Evolutionary conservation across 1,139 yeast genomes (phyloP), one percentile per base, ranked within the genome.

Genomic region (Debaryomycetaceae sp.): DNA sequence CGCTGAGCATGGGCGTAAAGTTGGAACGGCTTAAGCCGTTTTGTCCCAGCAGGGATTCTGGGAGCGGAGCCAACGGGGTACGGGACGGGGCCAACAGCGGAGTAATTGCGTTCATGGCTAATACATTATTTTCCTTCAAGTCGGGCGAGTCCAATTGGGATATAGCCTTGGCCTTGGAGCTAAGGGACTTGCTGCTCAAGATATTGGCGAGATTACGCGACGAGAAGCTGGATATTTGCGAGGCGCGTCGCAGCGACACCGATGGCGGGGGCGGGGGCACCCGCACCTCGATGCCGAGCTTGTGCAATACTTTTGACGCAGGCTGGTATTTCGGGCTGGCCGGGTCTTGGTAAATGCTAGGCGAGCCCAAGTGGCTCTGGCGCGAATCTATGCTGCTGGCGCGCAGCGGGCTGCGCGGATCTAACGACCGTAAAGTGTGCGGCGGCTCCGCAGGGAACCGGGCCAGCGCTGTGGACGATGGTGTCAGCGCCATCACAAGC

Each of bases 211-310:
- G n/a, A n/a, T n/a, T n/a, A n/a, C n/a, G n/a, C n/a, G n/a, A n/a
- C n/a, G n/a, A n/a, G n/a, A n/a, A n/a, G n/a, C n/a, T n/a, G n/a
- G n/a, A n/a, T n/a, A n/a, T n/a, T n/a, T n/a, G n/a, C n/a, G n/a
- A n/a, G n/a, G n/a, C n/a, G n/a, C n/a, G n/a, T n/a, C n/a, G n/a
- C n/a, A n/a, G n/a, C n/a, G n/a, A n/a, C n/a, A 58, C 53, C 4
- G 57, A 38, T 3, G 55, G 43, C 24, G 47, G 38, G 30, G 47
- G 41, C 6, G 20, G 20, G 20, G 6, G 8, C 8, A 7, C 8
- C 34, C 43, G 23, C 16, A 65, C 40, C 15, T 58, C 62, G 26
- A 68, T 62, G 4, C 75, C 74, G 28, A 67, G 45, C 34, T 53
- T 60, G 30, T 58, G 60, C 32, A 68, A 53, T 1, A 67, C 68